Conservation (phyloP, 2,329 filamentous ascomycete genomes). For the Colletotrichum paranaense region DNA sequence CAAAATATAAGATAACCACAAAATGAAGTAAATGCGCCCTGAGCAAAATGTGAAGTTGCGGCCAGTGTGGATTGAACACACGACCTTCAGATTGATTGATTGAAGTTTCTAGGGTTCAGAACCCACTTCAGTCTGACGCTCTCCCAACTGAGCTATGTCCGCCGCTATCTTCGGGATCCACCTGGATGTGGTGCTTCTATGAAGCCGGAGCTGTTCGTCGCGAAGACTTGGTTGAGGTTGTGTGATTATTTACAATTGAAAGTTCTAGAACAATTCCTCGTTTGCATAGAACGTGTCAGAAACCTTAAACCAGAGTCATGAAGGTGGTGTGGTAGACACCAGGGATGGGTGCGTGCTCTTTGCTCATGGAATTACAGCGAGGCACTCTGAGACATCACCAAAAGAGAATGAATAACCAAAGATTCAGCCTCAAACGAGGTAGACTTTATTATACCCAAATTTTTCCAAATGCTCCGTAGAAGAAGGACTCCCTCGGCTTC, state of each 20-base stretch:
- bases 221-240: neutral
- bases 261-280: neutral
- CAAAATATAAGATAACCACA: too few relatives aligned
- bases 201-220: neutral
- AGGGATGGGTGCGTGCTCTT: neutral
- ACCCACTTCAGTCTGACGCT: constrained; percentile 36
- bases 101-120: constrained; percentile 25
- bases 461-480: constrained; percentile 14
- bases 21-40: too few relatives aligned
- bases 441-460: constrained; percentile 17
- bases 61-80: constrained; percentile 36
- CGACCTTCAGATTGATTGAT: neutral
- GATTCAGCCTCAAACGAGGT: constrained; percentile 2
- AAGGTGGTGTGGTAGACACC: neutral
- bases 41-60: constrained; percentile 27
- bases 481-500: constrained; percentile 7
- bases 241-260: neutral
- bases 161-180: constrained; percentile 26
- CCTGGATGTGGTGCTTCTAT: rapidly evolving
- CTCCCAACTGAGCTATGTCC: constrained; percentile 36
- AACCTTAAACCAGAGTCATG: neutral
- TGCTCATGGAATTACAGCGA: neutral
- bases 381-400: constrained; percentile 19
- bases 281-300: neutral
- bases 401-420: neutral